Evolutionary conservation across 2,329 filamentous ascomycete species (phyloP).

Genomic region (Claviceps maximensis): DNA sequence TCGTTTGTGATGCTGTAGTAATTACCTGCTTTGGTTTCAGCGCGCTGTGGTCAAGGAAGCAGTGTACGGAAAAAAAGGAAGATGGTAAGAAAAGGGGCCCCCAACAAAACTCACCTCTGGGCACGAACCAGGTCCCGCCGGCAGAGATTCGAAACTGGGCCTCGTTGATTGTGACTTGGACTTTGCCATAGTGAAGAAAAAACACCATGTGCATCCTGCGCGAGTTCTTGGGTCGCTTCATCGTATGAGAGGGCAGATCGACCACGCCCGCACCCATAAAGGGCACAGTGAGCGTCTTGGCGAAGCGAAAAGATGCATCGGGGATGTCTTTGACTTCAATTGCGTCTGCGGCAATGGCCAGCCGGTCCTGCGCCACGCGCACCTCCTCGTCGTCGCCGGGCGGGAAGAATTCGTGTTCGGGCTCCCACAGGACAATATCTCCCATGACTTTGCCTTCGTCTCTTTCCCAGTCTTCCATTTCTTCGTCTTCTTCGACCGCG

Average conservation of each 20-base stretch:
- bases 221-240: conserved; percentile 84
- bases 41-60: background rate
- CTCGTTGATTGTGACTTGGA: conserved; percentile 65
- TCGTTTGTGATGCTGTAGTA: conserved; percentile 86
- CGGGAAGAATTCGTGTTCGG: conserved; percentile 39
- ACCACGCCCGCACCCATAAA: conserved; percentile 89
- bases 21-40: conserved; percentile 50
- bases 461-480: conserved; percentile 58
- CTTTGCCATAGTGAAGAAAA: conserved; percentile 74
- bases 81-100: too few relatives aligned
- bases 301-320: conserved; percentile 68
- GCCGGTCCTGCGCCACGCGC: conserved; percentile 38
- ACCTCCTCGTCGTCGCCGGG: conserved; percentile 41
- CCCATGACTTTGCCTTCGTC: conserved; percentile 51
- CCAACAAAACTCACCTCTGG: conserved; percentile 66
- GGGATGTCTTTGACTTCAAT: conserved; percentile 46
- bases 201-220: conserved; percentile 96
- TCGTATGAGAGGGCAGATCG: conserved; percentile 68
- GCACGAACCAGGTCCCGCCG: conserved; percentile 88
- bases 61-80: background rate
- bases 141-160: conserved; percentile 70
- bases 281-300: conserved; percentile 69
- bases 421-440: conserved; percentile 51
- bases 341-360: conserved; percentile 42
- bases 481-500: conserved; percentile 34